Evolutionary conservation across 495 filamentous ascomycete genomes (phyloP), one percentile per base, ranked within the genome.

Genomic region (Podospora pseudoanserina): DNA sequence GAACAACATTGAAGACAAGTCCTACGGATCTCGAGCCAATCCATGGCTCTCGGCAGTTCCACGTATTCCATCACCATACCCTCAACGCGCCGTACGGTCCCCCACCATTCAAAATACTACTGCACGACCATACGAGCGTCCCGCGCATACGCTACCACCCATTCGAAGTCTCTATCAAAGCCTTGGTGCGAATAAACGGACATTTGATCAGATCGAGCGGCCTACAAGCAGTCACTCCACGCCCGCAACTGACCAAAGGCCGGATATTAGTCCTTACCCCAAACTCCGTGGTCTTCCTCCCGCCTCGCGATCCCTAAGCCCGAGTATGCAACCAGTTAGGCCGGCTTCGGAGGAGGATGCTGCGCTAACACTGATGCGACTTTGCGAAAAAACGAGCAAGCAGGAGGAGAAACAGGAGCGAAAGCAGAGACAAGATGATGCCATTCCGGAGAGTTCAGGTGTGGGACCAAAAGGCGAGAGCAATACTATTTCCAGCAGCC

Each of bases 21-120:
- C 56, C 6, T 7, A n/a, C 59, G 59, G 32, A 61, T 28, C 16
- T 63, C 15, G 27, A 13, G n/a, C 27, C 32, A 63, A 44, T 19
- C 61, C 16, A 13, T 63, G 61, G 61, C 61, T 63, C 6, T 39
- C 61, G 0, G 61, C 61, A 18, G 28, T 63, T 20, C 61, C 61
- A 19, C 28, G 61, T 32, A n/a, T 32, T 23, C 30, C 28, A 18
- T 11, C 61, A 13, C 61, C 34, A 3, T 63, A 20, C 49, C n/a
- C 28, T 13, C 28, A 44, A 32, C 18, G 5, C 30, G n/a, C n/a
- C 13, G 1, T 28, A 32, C 30, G 27, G 11, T 26, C 30, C 49
- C 61, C 61, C 61, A 19, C 3, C 59, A 20, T 28, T 4, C 28
- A 32, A 7, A 20, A n/a, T n/a, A 58, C 59, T 5, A 16, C 23